phyloP scores from a whole-genome alignment of 2,329 filamentous ascomycete species.

The Sphaerulina vaccinii region DNA sequence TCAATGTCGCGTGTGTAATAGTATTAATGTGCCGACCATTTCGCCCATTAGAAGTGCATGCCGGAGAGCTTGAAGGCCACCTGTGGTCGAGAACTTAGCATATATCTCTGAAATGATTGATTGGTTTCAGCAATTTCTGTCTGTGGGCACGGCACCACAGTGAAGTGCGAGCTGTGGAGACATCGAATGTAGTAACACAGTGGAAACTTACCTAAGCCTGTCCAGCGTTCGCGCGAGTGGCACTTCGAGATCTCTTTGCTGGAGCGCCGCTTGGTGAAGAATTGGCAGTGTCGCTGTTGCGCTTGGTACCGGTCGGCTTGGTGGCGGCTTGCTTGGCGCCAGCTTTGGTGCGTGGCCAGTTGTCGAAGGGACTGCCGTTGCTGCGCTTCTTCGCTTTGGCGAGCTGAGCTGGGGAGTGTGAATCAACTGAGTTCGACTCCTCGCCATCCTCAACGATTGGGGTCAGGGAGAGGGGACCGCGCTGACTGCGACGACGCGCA shows the following conservation, averaged over 20 bases:
- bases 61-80: not conserved
- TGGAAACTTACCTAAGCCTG: no score
- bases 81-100: no score
- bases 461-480: slow-evolving; percentile 15
- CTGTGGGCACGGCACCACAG: no score
- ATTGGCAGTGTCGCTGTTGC: slow-evolving; percentile 12
- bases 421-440: slow-evolving; percentile 10
- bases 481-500: slow-evolving; percentile 33
- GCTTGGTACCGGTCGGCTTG: no score
- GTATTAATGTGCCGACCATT: slow-evolving; percentile 3
- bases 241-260: slow-evolving; percentile 16
- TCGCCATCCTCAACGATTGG: slow-evolving; percentile 48
- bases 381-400: slow-evolving; percentile 17
- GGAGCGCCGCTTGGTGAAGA: not conserved
- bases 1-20: not conserved
- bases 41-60: slow-evolving; percentile 2
- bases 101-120: no score
- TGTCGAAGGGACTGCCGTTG: slow-evolving; percentile 61
- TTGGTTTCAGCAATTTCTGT: no score
- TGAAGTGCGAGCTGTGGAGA: no score
- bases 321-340: no score
- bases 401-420: slow-evolving; percentile 4
- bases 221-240: slow-evolving; percentile 6
- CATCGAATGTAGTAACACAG: no score
- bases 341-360: slow-evolving; percentile 65